Percentiles rank a stretch among this genome's conserved stretches.
Evolutionary conservation across 768 basidiomycete species (phyloP).

Genomic region (Tulasnella sp.): DNA sequence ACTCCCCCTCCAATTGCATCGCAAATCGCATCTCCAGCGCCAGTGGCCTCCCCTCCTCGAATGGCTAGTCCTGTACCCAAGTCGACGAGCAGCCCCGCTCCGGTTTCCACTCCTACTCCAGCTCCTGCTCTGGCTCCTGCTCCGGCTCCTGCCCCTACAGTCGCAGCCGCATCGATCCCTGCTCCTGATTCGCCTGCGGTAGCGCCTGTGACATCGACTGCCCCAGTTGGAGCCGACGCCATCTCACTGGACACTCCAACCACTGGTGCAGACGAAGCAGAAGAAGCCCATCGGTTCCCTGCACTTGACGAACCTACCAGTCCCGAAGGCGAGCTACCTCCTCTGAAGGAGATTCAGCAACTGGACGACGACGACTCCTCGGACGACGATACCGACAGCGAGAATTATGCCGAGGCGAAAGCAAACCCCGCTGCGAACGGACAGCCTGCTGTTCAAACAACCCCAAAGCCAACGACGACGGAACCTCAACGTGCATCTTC

Average conservation of each 20-base stretch:
- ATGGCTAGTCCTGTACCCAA: neutral
- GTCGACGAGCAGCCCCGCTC: neutral
- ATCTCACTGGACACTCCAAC: neutral
- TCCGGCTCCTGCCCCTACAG: neutral
- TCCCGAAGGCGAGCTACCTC: constrained; percentile 20
- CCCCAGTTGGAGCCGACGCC: neutral
- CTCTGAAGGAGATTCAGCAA: constrained; percentile 26
- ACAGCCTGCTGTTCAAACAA: constrained; percentile 23
- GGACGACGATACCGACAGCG: constrained; percentile 21
- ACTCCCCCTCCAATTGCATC: constrained; percentile 14
- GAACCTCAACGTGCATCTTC: constrained; percentile 2
- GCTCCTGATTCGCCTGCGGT: neutral
- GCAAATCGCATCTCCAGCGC: neutral
- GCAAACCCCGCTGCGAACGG: constrained; percentile 1
- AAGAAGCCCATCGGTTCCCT: constrained; percentile 15
- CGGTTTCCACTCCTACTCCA: neutral
- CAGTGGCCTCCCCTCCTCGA: neutral
- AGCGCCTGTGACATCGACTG: neutral
- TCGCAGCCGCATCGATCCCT: neutral
- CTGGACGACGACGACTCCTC: constrained; percentile 24
- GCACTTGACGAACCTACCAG: constrained; percentile 3
- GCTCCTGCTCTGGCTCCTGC: neutral
- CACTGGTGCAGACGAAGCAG: neutral
- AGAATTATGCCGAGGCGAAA: constrained; percentile 3
- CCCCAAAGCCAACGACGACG: constrained; percentile 6